phyloP scores from a whole-genome alignment of 768 basidiomycete genomes.

The Boletus rubroflammeus region DNA sequence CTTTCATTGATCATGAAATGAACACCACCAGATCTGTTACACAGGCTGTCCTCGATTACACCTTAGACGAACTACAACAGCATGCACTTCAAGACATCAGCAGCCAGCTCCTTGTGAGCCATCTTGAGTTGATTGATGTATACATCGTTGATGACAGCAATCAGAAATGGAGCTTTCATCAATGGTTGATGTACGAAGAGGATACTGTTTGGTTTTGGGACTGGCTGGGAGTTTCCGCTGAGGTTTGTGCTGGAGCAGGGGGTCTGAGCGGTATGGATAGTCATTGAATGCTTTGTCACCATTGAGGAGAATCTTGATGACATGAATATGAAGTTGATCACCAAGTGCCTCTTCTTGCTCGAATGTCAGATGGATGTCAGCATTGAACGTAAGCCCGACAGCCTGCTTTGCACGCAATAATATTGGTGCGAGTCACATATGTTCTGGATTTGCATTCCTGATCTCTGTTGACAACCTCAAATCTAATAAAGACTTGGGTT shows the following conservation, averaged over 20 bases:
- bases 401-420: neutral
- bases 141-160: no score
- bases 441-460: neutral
- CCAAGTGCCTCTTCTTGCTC: neutral
- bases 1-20: conserved; percentile 8
- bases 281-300: neutral
- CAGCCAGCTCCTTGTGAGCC: neutral
- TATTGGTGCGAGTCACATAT: neutral
- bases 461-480: no score
- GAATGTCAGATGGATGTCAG: neutral
- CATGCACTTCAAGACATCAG: neutral
- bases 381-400: neutral
- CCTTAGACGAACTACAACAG: neutral
- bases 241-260: neutral
- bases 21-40: neutral
- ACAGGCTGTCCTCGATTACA: neutral
- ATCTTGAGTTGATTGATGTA: no score
- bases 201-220: no score
- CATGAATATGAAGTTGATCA: neutral
- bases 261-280: neutral
- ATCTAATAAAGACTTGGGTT: no score
- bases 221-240: neutral
- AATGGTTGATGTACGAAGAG: no score
- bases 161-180: no score
- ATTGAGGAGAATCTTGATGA: neutral